Evolutionary conservation across 192 early-diverging fungal species (phyloP).

Genomic region (Podila clonocystis): DNA sequence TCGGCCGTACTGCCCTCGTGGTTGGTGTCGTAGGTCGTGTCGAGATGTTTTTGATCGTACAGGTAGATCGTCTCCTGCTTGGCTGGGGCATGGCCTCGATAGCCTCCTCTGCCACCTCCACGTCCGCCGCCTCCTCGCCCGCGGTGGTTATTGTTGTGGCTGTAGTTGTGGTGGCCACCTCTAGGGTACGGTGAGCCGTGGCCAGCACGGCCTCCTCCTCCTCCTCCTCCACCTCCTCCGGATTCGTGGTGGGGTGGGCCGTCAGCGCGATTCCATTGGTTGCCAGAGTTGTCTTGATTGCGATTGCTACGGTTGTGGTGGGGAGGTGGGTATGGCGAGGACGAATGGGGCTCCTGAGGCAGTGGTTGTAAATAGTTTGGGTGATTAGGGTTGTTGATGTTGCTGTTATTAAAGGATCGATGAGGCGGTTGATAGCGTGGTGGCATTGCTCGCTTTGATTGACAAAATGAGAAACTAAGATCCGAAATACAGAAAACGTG

Average conservation of each 20-base stretch:
- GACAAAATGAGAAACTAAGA: not conserved
- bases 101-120: conserved; percentile 12
- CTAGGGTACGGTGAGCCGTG: not conserved
- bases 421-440: conserved; percentile 47
- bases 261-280: conserved; percentile 23
- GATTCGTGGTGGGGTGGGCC: not conserved
- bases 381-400: conserved; percentile 49
- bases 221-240: conserved; percentile 6
- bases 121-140: conserved; percentile 20
- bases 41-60: conserved; percentile 48
- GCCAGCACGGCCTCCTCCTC: conserved; percentile 4
- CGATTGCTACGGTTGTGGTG: conserved; percentile 14
- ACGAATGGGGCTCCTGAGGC: not conserved
- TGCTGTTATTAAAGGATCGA: conserved; percentile 37
- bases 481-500: too few relatives aligned
- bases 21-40: conserved; percentile 38
- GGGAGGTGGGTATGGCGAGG: conserved; percentile 33
- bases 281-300: not conserved
- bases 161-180: conserved; percentile 9
- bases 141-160: conserved; percentile 7
- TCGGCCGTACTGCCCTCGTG: conserved; percentile 28
- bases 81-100: conserved; percentile 7
- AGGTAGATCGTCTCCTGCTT: conserved; percentile 40
- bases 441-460: conserved; percentile 25
- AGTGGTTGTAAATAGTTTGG: conserved; percentile 32